phyloP scores from a whole-genome alignment of 169 alveolate species.

The Eimeria tenella region DNA sequence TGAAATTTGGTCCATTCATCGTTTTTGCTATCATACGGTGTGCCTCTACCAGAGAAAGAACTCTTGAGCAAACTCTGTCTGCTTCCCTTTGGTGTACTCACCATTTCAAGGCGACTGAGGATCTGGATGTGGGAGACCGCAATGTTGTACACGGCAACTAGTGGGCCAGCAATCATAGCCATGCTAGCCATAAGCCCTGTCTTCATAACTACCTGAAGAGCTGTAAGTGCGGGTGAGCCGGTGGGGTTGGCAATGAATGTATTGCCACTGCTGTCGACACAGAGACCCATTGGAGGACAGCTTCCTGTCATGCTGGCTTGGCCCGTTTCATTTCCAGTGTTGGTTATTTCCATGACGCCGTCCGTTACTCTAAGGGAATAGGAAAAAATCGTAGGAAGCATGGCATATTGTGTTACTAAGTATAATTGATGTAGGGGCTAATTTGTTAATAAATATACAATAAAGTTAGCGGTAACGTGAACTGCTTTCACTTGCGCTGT shows the following conservation, averaged over 20 bases:
- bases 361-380: constrained; percentile 37
- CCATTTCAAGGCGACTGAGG: constrained; percentile 74
- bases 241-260: constrained; percentile 47
- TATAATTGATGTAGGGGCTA: no score
- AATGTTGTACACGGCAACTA: constrained; percentile 59
- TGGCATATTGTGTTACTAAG: neutral
- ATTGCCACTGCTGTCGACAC: constrained; percentile 64
- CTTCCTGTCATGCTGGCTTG: constrained; percentile 54
- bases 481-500: neutral
- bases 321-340: constrained; percentile 60
- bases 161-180: constrained; percentile 46
- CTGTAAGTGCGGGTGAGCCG: constrained; percentile 74
- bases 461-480: no score
- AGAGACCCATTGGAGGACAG: constrained; percentile 78
- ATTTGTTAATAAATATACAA: no score
- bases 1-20: neutral
- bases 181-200: constrained; percentile 56
- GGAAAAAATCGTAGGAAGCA: neutral
- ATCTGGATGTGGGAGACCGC: constrained; percentile 67
- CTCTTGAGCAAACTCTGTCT: neutral
- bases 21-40: no score
- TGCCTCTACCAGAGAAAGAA: neutral
- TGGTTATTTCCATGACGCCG: constrained; percentile 41
- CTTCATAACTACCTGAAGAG: constrained; percentile 49
- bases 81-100: neutral